Percentiles rank a stretch among this genome's conserved stretches.
phyloP scores from a whole-genome alignment of 108 stramenopile genomes.

The Epipyxis sp. region DNA sequence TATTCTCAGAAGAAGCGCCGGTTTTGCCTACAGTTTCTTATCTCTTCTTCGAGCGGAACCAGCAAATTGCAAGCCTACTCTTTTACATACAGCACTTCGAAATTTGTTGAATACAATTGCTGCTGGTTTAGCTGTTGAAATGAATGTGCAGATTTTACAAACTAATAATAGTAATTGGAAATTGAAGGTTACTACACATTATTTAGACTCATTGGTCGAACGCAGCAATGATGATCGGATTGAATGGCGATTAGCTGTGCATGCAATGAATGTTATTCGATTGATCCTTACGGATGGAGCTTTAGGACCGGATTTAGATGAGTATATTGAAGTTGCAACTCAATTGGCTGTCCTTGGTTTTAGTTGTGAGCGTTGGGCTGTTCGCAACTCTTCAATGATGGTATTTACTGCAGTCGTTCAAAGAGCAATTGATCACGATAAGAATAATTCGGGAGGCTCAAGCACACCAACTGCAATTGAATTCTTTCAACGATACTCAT shows the following conservation, averaged over 20 bases:
- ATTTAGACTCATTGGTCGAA: neutral
- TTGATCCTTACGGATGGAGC: slow-evolving; percentile 44
- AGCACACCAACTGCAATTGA: slow-evolving; percentile 27
- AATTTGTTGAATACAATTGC: neutral
- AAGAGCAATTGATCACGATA: slow-evolving; percentile 37
- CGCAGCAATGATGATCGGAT: neutral
- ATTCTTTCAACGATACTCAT: slow-evolving; percentile 33
- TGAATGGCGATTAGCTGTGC: slow-evolving; percentile 39
- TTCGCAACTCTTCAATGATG: slow-evolving; percentile 55
- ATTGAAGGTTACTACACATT: neutral
- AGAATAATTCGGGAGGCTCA: slow-evolving; percentile 37
- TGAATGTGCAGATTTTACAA: too few relatives aligned
- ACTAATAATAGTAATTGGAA: too few relatives aligned
- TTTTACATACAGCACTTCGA: slow-evolving; percentile 39
- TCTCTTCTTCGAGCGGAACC: slow-evolving; percentile 50
- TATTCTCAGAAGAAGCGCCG: slow-evolving; percentile 45
- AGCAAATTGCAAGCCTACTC: slow-evolving; percentile 34
- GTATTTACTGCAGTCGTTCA: slow-evolving; percentile 43
- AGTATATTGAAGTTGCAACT: neutral
- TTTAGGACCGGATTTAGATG: slow-evolving; percentile 39
- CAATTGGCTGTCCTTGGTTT: slow-evolving; percentile 40
- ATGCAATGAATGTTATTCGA: slow-evolving; percentile 47
- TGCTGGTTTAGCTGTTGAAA: neutral
- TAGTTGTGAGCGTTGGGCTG: slow-evolving; percentile 40
- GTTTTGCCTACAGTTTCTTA: slow-evolving; percentile 43